phyloP scores from a whole-genome alignment of 2,329 filamentous ascomycete genomes.

The Phialophora chinensis region DNA sequence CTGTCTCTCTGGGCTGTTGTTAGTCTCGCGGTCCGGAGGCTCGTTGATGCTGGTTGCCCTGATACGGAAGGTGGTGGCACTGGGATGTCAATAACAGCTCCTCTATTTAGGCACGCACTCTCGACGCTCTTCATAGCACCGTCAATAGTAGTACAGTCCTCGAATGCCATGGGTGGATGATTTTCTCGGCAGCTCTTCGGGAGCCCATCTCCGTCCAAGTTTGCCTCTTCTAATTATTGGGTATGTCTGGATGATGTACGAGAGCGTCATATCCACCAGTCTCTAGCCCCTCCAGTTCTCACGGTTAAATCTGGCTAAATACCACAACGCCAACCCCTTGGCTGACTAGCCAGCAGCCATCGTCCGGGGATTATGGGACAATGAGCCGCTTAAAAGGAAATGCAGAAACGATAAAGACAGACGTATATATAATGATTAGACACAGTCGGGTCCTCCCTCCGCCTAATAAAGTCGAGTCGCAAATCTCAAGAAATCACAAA shows the following conservation, averaged over 20 bases:
- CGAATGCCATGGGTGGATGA: no score
- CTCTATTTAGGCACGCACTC: no score
- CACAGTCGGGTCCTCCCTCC: neutral
- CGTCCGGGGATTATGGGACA: neutral
- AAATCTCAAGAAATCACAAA: neutral
- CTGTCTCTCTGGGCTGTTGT: no score
- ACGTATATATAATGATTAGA: neutral
- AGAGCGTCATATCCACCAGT: neutral
- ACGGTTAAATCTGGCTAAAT: conserved; percentile 37
- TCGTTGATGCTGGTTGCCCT: no score
- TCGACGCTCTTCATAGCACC: no score
- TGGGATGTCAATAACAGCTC: no score
- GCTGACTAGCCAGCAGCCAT: neutral
- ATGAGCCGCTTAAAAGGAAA: conserved; percentile 20
- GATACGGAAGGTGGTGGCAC: no score
- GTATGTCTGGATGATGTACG: neutral
- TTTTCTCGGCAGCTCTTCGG: conserved; percentile 13
- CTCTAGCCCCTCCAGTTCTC: conserved; percentile 6
- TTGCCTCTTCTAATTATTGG: no score
- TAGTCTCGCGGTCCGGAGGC: no score
- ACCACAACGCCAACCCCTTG: conserved; percentile 15
- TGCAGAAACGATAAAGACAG: neutral
- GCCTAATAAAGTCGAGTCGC: neutral
- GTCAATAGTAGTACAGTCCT: no score
- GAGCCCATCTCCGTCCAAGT: neutral